Base-by-base conservation (phyloP, 805 yeast genomes). In the Metschnikowia colocasiae region DNA sequence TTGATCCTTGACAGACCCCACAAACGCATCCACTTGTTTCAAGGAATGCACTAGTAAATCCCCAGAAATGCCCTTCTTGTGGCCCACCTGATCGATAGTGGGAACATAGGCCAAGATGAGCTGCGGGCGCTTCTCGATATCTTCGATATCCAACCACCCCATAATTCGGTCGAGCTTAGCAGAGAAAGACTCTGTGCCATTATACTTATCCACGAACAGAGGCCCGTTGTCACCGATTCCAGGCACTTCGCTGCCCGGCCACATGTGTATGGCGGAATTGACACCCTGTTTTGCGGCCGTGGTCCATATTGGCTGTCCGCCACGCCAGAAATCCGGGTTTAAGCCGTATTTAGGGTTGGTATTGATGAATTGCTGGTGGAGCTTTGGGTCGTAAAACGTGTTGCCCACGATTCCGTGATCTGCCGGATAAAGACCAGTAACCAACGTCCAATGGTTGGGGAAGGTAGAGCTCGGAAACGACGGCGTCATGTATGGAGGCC, bases 181-280 rank as follows among this genome's bases (percentile, higher is more conserved):
- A 2, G 77, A 69, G 13, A 87, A 65, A 0, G 74, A 54, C 63
- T 87, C 95, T 1, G 80, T 65, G 4, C 80, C 81, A 58, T 88
- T 81, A 66, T 78, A 91, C 45, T 67, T 65, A 54, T 85, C 94
- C 29, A 80, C 79, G 40, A 75, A 76, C 47, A 75, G 60, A 1
- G 85, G 82, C 72, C 47, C 59, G 48, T 30, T 57, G 29, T 62
- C 59, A 12, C 68, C 69, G 6, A 66, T 67, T 59, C 78, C 80
- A 22, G 76, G 75, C 6, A 82, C 95, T 56, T 89, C 96, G 49
- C 90, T 81, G 1, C 97, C 97, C 0, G 97, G 97, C 95, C 95
- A 91, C 96, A 89, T 90, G 64, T 90, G 95, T n/a, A 88, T 84
- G 0, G 90, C 95, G 4, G 85, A 66, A 3, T 68, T 68, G 2